Base-by-base conservation (phyloP, 106 monocot species). In the Platanthera guangdongensis region DNA sequence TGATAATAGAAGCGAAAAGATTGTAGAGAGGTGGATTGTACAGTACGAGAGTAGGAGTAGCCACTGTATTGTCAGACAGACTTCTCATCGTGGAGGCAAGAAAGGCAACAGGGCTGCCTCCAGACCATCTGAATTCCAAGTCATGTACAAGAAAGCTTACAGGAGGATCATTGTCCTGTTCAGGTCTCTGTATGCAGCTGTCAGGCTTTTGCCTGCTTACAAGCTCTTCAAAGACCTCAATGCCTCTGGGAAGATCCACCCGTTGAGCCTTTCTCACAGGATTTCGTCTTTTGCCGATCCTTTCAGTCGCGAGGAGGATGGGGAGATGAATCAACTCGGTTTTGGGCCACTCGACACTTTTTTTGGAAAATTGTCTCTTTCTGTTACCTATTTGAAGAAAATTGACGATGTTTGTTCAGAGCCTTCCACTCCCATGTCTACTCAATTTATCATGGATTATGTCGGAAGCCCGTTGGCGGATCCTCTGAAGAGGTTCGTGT, bases 401-500 rank as follows among this genome's bases (percentile, higher is more conserved):
- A 53, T 91, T 57, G 89, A 87, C 52, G 82, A 84, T 77, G 62
- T 88, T 16, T 63, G 76, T 52, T 88, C 83, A 12, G 92, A 89
- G 22, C 78, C 86, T 64, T 81, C 74, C 9, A 50, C 46, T 16
- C 83, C 87, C 7, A 62, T 93, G n/a, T 81, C 87, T 1, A 46
- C 83, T 21, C 86, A 89, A 67, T 78, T 96, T 62, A 96, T 96
- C 83, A 67, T 78, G 6, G 93, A 96, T 85, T 93, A 96, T 82
- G 91, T 93, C 63, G 93, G 93, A 11, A 96, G 96, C 45, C 96
- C 96, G 4, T 84, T 82, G 21, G 85, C 89, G 7, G 90, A 91
- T 75, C 88, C 87, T 9, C 81, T 90, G 12, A 93, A 80, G 83
- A 82, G 84, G 81, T 81, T 96, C 16, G 78, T 73, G n/a, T 87